Evolutionary conservation across 2,329 filamentous ascomycete genomes (phyloP), one percentile per base, ranked within the genome.

Genomic region (Periconia sp.): DNA sequence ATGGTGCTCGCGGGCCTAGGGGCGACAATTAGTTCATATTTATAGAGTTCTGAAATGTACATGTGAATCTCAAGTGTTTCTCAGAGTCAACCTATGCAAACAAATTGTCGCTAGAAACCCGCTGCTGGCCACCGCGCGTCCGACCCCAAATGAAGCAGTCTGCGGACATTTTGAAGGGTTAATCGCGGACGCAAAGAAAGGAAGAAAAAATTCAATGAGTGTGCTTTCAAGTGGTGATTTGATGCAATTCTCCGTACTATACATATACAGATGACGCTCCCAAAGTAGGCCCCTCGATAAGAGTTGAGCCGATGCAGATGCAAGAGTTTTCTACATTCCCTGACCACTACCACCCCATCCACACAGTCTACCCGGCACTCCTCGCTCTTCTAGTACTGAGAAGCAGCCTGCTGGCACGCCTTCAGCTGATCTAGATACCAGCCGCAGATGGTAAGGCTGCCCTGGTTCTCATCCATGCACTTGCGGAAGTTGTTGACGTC

Each of bases 351-450:
- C 19, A 12, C 21, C 16, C 17, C 17, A 10, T 32, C 24, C 19
- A 22, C 17, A 28, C 24, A 25, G 13, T 30, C 32, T 35, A 35
- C 23, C 17, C 36, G 29, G 35, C 37, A 19, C 22, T 38, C 26
- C 12, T 29, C 10, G 24, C 29, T 12, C 28, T 25, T 43, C 68
- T 77, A 78, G 58, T 78, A 78, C 66, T 73, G 73, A 31, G 64
- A 63, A 42, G 75, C 73, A 13, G 74, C 73, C 37, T 62, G 52
- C 72, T 78, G 76, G 55, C 76, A 78, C 13, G 75, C 75, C 73
- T 78, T 78, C 29, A 99, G 80, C 82, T 99, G 92, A 73, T 99
- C 94, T 63, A 99, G 78, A 73, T 99, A 99, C 92, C 92, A 99
- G 58, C 88, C 88, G 78, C 94, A 99, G 69, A 96, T 95, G 69